Conservation (phyloP, 805 yeast genomes). For the Ogataea parapolymorpha region DNA sequence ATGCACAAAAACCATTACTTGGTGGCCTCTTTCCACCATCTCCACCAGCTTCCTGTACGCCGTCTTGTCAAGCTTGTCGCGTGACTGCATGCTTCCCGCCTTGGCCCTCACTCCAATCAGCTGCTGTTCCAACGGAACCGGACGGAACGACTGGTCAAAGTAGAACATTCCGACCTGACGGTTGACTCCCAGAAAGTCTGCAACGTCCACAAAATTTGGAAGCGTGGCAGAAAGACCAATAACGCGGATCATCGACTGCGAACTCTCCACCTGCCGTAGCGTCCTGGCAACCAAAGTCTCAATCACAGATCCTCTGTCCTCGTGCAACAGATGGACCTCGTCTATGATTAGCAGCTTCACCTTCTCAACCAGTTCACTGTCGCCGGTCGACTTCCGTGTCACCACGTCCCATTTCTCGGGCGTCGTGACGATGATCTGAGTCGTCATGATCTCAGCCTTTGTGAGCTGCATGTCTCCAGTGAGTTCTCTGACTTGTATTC, state of each 20-base stretch:
- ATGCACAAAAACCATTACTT: conserved; percentile 96
- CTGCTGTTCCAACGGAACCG: conserved; percentile 88
- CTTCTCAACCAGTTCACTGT: conserved; percentile 76
- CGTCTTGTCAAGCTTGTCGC: conserved; percentile 70
- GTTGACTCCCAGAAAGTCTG: conserved; percentile 91
- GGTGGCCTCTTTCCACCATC: conserved; percentile 67
- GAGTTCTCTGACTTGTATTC: conserved; percentile 79
- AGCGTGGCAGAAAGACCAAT: conserved; percentile 91
- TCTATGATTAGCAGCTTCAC: conserved; percentile 87
- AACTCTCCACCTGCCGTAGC: conserved; percentile 87
- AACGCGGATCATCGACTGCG: conserved; percentile 92
- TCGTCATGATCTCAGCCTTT: conserved; percentile 69
- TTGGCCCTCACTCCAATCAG: conserved; percentile 84
- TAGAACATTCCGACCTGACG: conserved; percentile 89
- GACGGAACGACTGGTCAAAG: conserved; percentile 90
- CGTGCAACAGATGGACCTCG: conserved; percentile 94
- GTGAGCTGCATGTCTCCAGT: conserved; percentile 97
- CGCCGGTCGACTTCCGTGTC: conserved; percentile 89
- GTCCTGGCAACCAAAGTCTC: conserved; percentile 95
- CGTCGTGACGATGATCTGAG: conserved; percentile 89
- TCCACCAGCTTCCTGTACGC: conserved; percentile 73
- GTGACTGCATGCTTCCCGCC: conserved; percentile 68
- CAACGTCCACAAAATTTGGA: conserved; percentile 90
- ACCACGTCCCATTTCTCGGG: conserved; percentile 99
- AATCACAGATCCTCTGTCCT: conserved; percentile 96